Percentiles rank a stretch among this genome's conserved stretches.
Evolutionary conservation across 1,139 yeast species (phyloP).

Genomic region (Pichia sp.): DNA sequence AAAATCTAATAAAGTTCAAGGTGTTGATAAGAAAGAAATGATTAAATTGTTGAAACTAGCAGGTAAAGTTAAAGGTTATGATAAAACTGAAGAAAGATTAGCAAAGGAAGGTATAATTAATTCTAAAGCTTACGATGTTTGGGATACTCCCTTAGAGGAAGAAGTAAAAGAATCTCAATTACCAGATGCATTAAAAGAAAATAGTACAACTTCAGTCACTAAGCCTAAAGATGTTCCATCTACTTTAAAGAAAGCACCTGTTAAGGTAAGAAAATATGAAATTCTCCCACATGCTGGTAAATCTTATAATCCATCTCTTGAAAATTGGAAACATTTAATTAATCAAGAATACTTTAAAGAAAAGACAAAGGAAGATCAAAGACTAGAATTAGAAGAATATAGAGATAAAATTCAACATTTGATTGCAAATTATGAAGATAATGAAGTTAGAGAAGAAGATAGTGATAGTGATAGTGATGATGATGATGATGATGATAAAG

Average conservation of each 20-base stretch:
- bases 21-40: constrained; percentile 62
- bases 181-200: constrained; percentile 36
- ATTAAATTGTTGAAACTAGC: constrained; percentile 68
- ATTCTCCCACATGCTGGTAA: constrained; percentile 72
- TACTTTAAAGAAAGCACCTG: constrained; percentile 51
- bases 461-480: constrained; percentile 34
- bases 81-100: constrained; percentile 42
- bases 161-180: constrained; percentile 24
- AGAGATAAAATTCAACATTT: constrained; percentile 56
- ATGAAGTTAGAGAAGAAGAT: constrained; percentile 36
- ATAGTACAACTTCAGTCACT: constrained; percentile 45
- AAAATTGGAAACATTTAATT: constrained; percentile 73
- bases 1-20: constrained; percentile 42
- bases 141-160: constrained; percentile 42
- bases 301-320: constrained; percentile 86
- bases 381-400: constrained; percentile 53
- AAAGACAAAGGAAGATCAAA: constrained; percentile 57
- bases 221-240: constrained; percentile 47
- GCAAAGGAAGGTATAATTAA: constrained; percentile 56
- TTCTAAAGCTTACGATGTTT: constrained; percentile 52
- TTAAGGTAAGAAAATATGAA: constrained; percentile 41
- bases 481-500: constrained; percentile 24
- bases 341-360: constrained; percentile 61
- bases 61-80: constrained; percentile 60
- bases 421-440: constrained; percentile 54